phyloP scores from a whole-genome alignment of 345 rosid species.

The Rhodomyrtus tomentosa region DNA sequence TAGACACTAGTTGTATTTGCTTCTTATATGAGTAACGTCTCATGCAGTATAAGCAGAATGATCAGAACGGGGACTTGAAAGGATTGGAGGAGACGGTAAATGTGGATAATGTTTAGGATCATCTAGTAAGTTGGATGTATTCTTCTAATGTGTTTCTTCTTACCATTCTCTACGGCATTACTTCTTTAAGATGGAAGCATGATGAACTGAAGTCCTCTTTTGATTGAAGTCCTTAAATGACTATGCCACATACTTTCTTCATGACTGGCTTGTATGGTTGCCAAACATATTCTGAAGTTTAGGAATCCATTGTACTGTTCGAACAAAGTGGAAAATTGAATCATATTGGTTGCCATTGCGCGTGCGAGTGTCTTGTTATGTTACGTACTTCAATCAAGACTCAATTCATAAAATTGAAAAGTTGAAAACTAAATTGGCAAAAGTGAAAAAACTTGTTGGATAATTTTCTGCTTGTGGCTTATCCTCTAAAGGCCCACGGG shows the following conservation, averaged over 20 bases:
- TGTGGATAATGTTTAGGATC: slow-evolving; percentile 1
- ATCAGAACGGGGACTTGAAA: slow-evolving; percentile 24
- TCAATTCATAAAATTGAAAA: no score
- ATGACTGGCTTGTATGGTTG: background rate
- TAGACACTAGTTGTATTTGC: background rate
- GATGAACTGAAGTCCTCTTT: background rate
- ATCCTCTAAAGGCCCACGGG: background rate
- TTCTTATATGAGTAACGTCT: background rate
- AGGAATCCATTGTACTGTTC: background rate
- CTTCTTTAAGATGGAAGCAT: background rate
- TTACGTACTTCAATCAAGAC: no score
- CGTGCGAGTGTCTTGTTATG: no score
- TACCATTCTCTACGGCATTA: background rate
- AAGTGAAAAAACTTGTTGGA: no score
- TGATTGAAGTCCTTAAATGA: background rate
- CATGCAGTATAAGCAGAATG: slow-evolving; percentile 32
- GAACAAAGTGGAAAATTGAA: no score
- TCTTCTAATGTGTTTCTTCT: background rate
- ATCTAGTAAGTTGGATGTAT: background rate
- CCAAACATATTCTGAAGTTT: background rate
- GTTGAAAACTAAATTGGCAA: no score
- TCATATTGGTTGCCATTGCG: no score
- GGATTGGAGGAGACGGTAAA: slow-evolving; percentile 19
- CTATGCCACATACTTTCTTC: background rate
- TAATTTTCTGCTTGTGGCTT: background rate